A percentile compares a stretch with the other conserved stretches of the same genome.
Evolutionary conservation across 306 rosid genomes (phyloP).

Genomic region (Sindora glabra): DNA sequence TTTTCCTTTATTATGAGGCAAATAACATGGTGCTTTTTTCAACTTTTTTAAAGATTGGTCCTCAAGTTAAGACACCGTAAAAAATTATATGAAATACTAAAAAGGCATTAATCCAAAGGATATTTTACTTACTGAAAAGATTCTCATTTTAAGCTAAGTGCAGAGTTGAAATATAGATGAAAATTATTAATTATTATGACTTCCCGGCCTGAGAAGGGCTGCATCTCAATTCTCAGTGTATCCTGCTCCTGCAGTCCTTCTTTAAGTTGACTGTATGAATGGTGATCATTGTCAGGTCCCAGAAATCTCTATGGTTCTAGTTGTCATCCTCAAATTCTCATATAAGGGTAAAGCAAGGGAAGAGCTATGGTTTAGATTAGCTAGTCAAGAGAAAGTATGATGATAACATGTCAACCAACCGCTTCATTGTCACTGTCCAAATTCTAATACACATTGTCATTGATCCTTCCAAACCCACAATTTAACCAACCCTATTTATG

Average conservation of each 20-base stretch:
- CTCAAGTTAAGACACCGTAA: background rate
- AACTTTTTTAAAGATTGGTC: slow-evolving; percentile 4
- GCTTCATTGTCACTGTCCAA: background rate
- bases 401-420: background rate
- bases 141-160: too few species aligned
- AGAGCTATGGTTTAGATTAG: background rate
- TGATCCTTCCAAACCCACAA: too few species aligned
- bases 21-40: slow-evolving; percentile 1
- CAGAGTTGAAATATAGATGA: too few species aligned
- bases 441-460: background rate
- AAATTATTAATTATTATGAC: too few species aligned
- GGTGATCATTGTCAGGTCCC: too few species aligned
- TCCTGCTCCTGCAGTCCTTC: too few species aligned
- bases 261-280: background rate
- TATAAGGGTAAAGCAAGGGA: background rate
- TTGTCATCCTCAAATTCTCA: background rate
- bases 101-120: background rate
- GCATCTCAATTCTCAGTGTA: background rate
- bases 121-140: too few species aligned
- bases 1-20: slow-evolving; percentile 6
- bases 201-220: too few species aligned
- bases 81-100: background rate
- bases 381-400: background rate
- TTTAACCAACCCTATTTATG: background rate
- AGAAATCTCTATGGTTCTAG: background rate